A percentile compares a stretch with the other conserved stretches of the same genome.
These are phyloP conservation scores for Saccharomyces paradoxus DNA, from an alignment of 805 yeast genomes.

Conservation along the genomic window DNA sequence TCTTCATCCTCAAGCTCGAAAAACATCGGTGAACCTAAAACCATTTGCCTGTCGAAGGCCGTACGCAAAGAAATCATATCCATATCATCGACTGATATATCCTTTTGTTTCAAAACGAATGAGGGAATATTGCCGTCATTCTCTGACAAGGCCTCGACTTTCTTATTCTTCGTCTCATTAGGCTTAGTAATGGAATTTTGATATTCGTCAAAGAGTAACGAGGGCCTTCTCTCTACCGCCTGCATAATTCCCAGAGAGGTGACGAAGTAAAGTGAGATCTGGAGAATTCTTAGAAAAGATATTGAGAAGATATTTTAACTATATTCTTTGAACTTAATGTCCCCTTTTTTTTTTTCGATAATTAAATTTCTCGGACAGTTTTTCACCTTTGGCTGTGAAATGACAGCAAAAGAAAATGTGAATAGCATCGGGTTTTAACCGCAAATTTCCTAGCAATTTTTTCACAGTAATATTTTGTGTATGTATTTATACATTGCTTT, in stretches of 20 bases:
- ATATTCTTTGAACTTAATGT: not conserved
- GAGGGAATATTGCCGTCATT: not conserved
- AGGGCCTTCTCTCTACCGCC: slow-evolving; percentile 11
- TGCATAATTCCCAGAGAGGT: not conserved
- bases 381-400: not conserved
- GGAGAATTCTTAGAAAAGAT: not conserved
- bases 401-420: not conserved
- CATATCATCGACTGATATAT: slow-evolving; percentile 20
- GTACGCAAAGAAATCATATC: slow-evolving; percentile 26
- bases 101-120: not conserved
- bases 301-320: not conserved
- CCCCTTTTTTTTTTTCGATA: not conserved
- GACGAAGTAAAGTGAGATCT: not conserved
- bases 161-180: not conserved
- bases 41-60: slow-evolving; percentile 27
- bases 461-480: not conserved
- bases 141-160: not conserved
- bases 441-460: not conserved
- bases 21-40: slow-evolving; percentile 28
- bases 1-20: slow-evolving; percentile 15
- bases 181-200: slow-evolving; percentile 5
- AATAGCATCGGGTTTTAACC: not conserved
- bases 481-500: not conserved
- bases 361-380: not conserved
- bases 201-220: slow-evolving; percentile 14